These are phyloP conservation scores for Silene conica DNA, from an alignment of 148 eudicot genomes.

Conservation along the genomic window DNA sequence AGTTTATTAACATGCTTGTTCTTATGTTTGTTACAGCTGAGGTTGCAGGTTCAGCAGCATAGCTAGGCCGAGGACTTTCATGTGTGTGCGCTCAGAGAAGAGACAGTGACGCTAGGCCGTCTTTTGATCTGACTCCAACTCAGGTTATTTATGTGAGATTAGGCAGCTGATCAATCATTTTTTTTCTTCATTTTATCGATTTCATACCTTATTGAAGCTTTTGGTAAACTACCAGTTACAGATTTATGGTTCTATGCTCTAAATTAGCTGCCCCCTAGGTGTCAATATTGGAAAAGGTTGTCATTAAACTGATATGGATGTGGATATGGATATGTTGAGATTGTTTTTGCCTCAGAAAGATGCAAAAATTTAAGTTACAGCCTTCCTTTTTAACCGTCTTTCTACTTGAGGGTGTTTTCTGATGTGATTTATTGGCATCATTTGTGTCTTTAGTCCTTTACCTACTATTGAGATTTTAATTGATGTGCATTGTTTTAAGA, in stretches of 20 bases:
- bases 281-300: not conserved
- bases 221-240: not conserved
- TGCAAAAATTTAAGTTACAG: not conserved
- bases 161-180: not conserved
- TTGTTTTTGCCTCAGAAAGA: not conserved
- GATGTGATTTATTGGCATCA: not conserved
- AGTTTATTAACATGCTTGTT: constrained; percentile 10
- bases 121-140: constrained; percentile 81
- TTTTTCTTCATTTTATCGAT: not conserved
- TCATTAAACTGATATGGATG: not conserved
- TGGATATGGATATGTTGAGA: not conserved
- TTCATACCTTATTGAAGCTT: not conserved
- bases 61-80: constrained; percentile 95
- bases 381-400: not conserved
- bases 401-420: not conserved
- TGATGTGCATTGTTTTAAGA: not conserved
- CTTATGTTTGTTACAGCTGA: constrained; percentile 56
- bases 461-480: constrained; percentile 1
- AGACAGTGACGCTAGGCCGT: constrained; percentile 83
- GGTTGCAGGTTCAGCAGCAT: constrained; percentile 98
- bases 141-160: constrained; percentile 49
- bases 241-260: not conserved
- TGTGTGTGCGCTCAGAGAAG: constrained; percentile 97
- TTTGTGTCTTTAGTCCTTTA: not conserved
- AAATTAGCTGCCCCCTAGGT: not conserved